Base-by-base conservation (phyloP, 2,329 filamentous ascomycete genomes). In the Fusarium devonianum region DNA sequence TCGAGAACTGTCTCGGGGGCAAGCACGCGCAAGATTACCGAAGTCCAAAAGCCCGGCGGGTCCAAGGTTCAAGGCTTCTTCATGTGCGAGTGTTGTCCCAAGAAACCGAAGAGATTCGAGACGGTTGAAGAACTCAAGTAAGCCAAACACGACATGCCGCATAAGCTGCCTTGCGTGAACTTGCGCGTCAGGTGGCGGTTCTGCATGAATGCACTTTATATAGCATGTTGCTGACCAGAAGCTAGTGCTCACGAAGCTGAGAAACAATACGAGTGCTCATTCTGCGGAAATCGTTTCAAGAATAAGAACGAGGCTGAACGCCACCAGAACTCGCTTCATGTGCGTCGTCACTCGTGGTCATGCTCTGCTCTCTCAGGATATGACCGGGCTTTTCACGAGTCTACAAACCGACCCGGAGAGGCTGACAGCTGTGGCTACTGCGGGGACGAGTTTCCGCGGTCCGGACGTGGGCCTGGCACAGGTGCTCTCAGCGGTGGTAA, bases 241-340 rank as follows among this genome's bases (percentile, higher is more conserved):
- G 41, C 13, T 67, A 97, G 93, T 58, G 78, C 87, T 33, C 93
- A 97, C 70, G 90, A 94, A 72, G 86, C 90, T 68, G 94, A 97
- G 73, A 97, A 97, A 73, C 93, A 97, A 73, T 97, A 97, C 71
- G 90, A 90, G 56, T 97, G 93, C 72, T 82, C 85, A 19, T 97
- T 90, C 70, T 97, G 93, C 71, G 89, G 89, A 30, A 97, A 97
- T 69, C 86, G 93, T 9, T 97, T 97, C 78, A 97, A 97, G 75
- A 97, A 97, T 76, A 97, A 97, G 75, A 97, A 97, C 66, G 94
- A 97, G 75, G 92, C 92, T 3, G 93, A 97, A 72, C 85, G 94
- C 22, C 93, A 97, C 69, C 92, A 96, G 67, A 97, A 97, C 67
- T 96, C 92, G 11, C 83, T 97, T 9, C 93, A 97, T 71, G 82